Evolutionary conservation across 495 filamentous ascomycete genomes (phyloP).

Genomic region (Aspergillus olivimuriae): DNA sequence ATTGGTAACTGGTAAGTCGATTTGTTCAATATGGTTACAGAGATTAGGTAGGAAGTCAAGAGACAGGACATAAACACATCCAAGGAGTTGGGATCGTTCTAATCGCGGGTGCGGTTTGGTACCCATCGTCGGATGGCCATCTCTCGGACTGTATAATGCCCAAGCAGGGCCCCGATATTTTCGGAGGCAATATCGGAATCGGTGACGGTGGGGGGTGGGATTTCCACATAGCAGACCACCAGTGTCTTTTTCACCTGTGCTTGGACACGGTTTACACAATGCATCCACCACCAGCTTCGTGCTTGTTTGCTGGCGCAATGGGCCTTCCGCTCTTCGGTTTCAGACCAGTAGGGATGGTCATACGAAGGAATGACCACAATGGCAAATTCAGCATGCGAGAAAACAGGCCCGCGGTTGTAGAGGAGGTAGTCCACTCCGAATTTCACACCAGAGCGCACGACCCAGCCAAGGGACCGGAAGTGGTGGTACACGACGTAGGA

Average conservation of each 20-base stretch:
- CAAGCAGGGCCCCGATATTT: constrained; percentile 57
- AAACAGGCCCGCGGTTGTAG: constrained; percentile 91
- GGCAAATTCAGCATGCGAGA: constrained; percentile 89
- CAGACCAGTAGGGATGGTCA: constrained; percentile 65
- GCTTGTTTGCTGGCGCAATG: constrained; percentile 42
- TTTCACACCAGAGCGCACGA: constrained; percentile 88
- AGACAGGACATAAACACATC: background rate
- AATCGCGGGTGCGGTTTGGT: constrained; percentile 71
- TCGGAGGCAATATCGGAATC: constrained; percentile 9
- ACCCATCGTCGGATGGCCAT: constrained; percentile 76
- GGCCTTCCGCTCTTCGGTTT: constrained; percentile 39
- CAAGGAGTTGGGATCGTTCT: constrained; percentile 8
- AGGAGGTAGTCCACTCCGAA: constrained; percentile 91
- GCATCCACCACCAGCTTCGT: constrained; percentile 84
- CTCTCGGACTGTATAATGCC: constrained; percentile 74
- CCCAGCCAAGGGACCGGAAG: constrained; percentile 94
- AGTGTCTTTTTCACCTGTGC: constrained; percentile 82
- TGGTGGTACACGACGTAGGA: constrained; percentile 92
- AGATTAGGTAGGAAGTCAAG: too few species aligned
- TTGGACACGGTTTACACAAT: constrained; percentile 87
- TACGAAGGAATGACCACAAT: constrained; percentile 79
- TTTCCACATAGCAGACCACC: constrained; percentile 82
- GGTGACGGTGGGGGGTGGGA: constrained; percentile 61
- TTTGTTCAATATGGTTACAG: constrained; percentile 10
- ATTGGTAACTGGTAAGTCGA: too few species aligned